Evolutionary conservation across 768 basidiomycete genomes (phyloP).

Genomic region (Termitomyces heimii): DNA sequence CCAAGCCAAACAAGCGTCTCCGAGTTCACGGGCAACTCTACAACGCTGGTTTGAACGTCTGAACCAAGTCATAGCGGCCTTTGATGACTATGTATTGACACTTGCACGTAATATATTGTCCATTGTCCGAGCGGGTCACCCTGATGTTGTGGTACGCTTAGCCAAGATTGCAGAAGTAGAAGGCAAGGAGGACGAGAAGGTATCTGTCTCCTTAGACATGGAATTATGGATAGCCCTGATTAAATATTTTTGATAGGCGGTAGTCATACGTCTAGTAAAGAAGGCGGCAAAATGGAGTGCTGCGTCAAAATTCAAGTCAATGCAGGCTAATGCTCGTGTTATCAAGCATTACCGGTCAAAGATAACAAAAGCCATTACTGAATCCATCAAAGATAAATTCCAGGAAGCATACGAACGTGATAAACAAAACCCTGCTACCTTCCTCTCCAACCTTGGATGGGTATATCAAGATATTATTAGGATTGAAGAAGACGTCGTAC

Average conservation of each 20-base stretch:
- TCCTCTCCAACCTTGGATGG: conserved; percentile 80
- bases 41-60: conserved; percentile 82
- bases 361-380: conserved; percentile 71
- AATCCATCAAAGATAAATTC: conserved; percentile 71
- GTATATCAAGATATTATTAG: conserved; percentile 92
- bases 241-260: conserved; percentile 49
- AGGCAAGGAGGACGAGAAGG: conserved; percentile 92
- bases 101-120: conserved; percentile 73
- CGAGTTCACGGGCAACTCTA: conserved; percentile 61
- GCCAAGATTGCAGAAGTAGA: conserved; percentile 94
- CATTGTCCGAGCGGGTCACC: conserved; percentile 73
- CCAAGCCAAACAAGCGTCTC: conserved; percentile 80
- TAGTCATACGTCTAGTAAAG: conserved; percentile 90
- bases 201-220: conserved; percentile 19
- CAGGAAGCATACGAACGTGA: conserved; percentile 58
- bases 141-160: conserved; percentile 85
- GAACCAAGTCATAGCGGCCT: conserved; percentile 70
- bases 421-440: conserved; percentile 59
- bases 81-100: conserved; percentile 79
- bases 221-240: not conserved
- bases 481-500: conserved; percentile 85
- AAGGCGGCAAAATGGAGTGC: conserved; percentile 91
- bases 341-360: conserved; percentile 96
- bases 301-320: conserved; percentile 88
- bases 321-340: conserved; percentile 87